phyloP scores from a whole-genome alignment of 306 rosid species.

The Vigna hirtella region DNA sequence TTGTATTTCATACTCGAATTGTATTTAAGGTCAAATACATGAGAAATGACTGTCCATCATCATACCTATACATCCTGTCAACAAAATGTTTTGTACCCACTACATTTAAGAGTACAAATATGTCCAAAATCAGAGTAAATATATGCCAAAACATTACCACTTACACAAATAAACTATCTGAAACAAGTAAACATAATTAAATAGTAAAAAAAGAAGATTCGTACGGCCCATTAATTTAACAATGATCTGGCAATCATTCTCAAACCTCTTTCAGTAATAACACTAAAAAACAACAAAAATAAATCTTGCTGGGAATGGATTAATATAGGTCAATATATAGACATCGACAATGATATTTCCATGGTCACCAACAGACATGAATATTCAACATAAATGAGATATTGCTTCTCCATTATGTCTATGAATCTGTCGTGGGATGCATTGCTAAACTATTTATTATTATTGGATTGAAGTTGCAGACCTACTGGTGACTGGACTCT shows the following conservation, averaged over 20 bases:
- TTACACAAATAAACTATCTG: neutral
- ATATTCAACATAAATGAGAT: slow-evolving; percentile 15
- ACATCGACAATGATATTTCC: neutral
- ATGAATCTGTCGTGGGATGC: neutral
- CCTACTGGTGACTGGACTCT: slow-evolving; percentile 11
- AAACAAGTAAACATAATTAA: neutral
- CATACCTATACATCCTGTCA: neutral
- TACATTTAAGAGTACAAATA: no score
- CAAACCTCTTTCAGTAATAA: neutral
- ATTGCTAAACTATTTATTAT: neutral
- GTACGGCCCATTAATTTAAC: neutral
- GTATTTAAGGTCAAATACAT: no score
- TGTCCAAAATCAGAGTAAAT: no score
- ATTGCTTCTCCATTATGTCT: neutral
- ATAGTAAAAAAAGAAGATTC: no score
- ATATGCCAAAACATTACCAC: no score
- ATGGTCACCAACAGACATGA: neutral
- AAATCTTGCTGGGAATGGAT: neutral
- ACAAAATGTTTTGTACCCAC: no score
- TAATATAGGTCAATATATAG: neutral
- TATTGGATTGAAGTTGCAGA: slow-evolving; percentile 31
- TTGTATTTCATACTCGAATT: no score
- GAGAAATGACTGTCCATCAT: neutral
- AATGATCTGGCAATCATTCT: neutral
- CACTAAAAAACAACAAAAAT: neutral